Evolutionary conservation across 108 stramenopile species (phyloP).

Genomic region (Pseudonitzschia pungens): DNA sequence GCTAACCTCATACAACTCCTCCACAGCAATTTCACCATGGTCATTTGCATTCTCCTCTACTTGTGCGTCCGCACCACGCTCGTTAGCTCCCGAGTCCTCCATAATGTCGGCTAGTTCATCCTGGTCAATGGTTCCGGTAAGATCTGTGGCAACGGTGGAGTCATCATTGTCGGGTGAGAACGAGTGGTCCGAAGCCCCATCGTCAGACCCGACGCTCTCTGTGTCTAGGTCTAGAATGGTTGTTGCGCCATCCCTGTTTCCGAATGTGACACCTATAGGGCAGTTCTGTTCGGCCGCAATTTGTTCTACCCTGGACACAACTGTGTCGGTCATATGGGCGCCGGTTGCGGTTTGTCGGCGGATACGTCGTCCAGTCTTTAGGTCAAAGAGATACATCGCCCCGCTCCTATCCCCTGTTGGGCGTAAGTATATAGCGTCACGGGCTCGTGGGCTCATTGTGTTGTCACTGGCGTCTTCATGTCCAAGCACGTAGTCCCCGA

Average conservation of each 20-base stretch:
- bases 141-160: no score
- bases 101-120: no score
- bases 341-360: neutral
- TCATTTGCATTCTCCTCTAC: no score
- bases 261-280: neutral
- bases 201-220: no score
- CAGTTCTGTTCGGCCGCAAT: neutral
- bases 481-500: neutral
- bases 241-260: neutral
- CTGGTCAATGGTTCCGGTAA: no score
- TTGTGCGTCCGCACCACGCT: no score
- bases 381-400: neutral
- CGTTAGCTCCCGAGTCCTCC: no score
- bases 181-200: no score
- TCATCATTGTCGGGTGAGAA: no score
- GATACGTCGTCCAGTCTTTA: neutral
- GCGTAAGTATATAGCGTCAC: neutral
- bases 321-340: neutral
- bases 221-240: no score
- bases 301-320: neutral
- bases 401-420: neutral
- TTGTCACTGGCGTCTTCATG: neutral
- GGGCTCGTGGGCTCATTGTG: neutral
- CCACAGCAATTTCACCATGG: no score
- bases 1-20: no score